phyloP scores from a whole-genome alignment of 2,329 filamentous ascomycete genomes.

The Pestalotiopsis sp. region DNA sequence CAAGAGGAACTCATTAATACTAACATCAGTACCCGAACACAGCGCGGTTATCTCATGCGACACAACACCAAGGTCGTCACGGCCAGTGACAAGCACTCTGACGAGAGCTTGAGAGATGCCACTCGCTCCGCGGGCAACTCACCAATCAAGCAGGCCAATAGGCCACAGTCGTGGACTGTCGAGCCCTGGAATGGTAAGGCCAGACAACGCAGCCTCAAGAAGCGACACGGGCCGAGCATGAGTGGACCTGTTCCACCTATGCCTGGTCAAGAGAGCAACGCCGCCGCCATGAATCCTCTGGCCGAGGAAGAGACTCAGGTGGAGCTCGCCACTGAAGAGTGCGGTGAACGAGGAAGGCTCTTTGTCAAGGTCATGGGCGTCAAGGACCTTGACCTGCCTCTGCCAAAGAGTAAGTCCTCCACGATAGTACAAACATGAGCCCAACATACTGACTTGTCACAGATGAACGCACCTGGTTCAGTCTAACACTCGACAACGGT shows the following conservation, averaged over 20 bases:
- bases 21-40: conserved; percentile 65
- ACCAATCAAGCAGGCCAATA: conserved; percentile 68
- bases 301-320: conserved; percentile 66
- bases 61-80: conserved; percentile 97
- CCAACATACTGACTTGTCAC: conserved; percentile 33
- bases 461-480: conserved; percentile 90
- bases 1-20: conserved; percentile 45
- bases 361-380: conserved; percentile 99
- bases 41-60: conserved; percentile 98
- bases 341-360: conserved; percentile 82
- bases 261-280: conserved; percentile 85
- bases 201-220: conserved; percentile 66
- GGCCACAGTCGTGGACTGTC: conserved; percentile 91
- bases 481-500: conserved; percentile 95
- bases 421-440: conserved; percentile 13
- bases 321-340: conserved; percentile 68
- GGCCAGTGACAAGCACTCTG: conserved; percentile 74
- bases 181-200: conserved; percentile 92
- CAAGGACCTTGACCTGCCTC: conserved; percentile 88
- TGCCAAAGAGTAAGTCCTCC: conserved; percentile 76
- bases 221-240: conserved; percentile 48
- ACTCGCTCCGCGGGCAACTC: conserved; percentile 68
- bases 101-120: conserved; percentile 50
- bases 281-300: conserved; percentile 64
- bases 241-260: conserved; percentile 76